Evolutionary conservation across 2,329 filamentous ascomycete species (phyloP), one percentile per base, ranked within the genome.

Genomic region (Furcasterigmium furcatum): DNA sequence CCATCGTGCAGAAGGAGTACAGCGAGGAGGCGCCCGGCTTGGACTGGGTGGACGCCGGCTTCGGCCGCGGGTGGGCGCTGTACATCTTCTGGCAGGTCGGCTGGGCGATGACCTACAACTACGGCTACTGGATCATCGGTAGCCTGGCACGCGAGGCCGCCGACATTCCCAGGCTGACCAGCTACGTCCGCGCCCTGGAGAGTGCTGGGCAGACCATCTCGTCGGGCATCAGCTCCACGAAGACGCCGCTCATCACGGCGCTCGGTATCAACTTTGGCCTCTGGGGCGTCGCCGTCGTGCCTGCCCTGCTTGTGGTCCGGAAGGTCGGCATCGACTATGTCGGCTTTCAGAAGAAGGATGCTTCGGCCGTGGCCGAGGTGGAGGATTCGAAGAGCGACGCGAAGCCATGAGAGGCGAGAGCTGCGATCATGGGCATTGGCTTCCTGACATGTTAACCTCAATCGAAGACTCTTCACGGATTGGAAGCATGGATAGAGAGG

Each of bases 81-180:
- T 58, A 56, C 52, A 54, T 56, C 36, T 44, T 58, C 35, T 43
- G 55, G 10, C 52, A 54, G 47, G 44, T 46, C 1, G 40, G 45
- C 24, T 49, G 45, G 41, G 45, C 29, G 5, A 25, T 47, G 7
- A 46, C 45, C 4, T 49, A 49, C 25, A 49, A 47, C 9, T 47
- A 44, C 7, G 47, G 47, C 4, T 49, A 46, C 16, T 49, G 44
- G 47, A 13, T 49, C 2, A 43, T 46, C 16, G 45, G 47, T 2
- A 41, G 46, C 9, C 27, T 47, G 38, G 47, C 47, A n/a, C 38
- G 44, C 5, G 45, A 43, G 20, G 35, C 44, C 14, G 46, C 47
- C 1, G 49, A 51, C 16, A 27, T 49, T 3, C 46, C 40, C 5
- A 30, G 49, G 1, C 44, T 45, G 5, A 49, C 42, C 12, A 44